These are phyloP conservation scores for Myriosclerotinia curreyana DNA, from an alignment of 2,329 filamentous ascomycete genomes.

Conservation along the genomic window DNA sequence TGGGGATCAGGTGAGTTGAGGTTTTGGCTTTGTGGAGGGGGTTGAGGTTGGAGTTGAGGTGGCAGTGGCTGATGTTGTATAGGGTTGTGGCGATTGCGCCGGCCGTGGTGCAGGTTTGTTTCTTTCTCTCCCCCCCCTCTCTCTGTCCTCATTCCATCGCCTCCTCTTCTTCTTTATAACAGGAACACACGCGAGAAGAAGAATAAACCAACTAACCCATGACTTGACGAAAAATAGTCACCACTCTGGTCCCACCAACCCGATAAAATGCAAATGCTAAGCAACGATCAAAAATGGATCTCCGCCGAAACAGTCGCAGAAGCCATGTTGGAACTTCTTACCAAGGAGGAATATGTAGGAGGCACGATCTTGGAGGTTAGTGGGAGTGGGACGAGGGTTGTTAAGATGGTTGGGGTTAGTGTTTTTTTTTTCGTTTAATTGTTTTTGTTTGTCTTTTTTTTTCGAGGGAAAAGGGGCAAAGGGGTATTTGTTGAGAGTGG, in stretches of 20 bases:
- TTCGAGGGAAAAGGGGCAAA: no score
- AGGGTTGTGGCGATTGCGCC: slow-evolving; percentile 47
- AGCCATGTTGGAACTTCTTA: slow-evolving; percentile 31
- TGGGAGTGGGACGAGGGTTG: slow-evolving; percentile 26
- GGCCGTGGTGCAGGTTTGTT: slow-evolving; percentile 40
- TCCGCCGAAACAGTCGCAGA: slow-evolving; percentile 43
- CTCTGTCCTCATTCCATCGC: not conserved
- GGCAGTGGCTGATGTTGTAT: no score
- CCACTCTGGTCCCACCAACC: slow-evolving; percentile 11
- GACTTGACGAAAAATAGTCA: no score
- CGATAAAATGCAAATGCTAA: slow-evolving; percentile 9
- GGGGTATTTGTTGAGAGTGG: no score
- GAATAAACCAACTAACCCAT: not conserved
- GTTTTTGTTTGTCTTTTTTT: not conserved
- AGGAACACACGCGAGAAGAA: no score
- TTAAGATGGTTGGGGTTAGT: slow-evolving; percentile 14
- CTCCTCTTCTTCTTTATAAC: not conserved
- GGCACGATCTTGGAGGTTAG: slow-evolving; percentile 47
- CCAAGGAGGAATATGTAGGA: slow-evolving; percentile 39
- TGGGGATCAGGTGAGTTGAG: no score
- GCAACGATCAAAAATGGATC: slow-evolving; percentile 38
- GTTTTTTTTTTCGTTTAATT: not conserved
- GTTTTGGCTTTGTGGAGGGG: no score
- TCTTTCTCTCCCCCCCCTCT: not conserved
- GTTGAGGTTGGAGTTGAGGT: no score